Evolutionary conservation across 2,329 filamentous ascomycete genomes (phyloP).

Genomic region (Neofusicoccum parvum): DNA sequence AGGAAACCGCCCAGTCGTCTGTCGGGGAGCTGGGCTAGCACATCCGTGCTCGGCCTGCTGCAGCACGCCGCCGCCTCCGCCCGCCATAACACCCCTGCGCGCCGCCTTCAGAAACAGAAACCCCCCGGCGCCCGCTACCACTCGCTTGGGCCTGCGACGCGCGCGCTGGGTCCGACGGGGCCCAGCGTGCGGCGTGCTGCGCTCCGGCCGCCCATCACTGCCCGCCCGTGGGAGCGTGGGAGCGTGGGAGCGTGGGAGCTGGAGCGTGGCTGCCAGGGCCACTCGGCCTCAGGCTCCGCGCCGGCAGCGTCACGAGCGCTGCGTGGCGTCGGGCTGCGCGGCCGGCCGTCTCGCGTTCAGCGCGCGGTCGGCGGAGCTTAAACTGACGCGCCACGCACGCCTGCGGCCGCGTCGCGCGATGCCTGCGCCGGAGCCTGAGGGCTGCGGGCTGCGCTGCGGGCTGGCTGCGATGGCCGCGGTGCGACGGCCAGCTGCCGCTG

Average conservation of each 20-base stretch:
- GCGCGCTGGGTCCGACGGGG: neutral
- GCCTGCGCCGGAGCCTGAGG: too few relatives aligned
- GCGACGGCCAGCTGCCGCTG: neutral
- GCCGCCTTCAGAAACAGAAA: constrained; percentile 4
- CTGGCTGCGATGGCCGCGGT: neutral
- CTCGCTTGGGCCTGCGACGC: neutral
- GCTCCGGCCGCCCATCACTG: neutral
- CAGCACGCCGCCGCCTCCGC: constrained; percentile 8
- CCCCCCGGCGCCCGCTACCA: constrained; percentile 2
- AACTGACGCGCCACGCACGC: neutral
- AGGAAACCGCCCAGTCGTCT: constrained; percentile 11
- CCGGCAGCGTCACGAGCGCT: neutral
- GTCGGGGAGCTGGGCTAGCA: constrained; percentile 14
- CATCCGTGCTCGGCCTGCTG: constrained; percentile 9
- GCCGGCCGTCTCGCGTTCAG: neutral
- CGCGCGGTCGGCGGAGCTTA: neutral
- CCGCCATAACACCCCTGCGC: neutral
- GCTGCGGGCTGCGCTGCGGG: neutral
- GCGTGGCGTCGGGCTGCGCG: neutral
- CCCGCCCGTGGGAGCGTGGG: neutral
- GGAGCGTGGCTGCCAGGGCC: constrained; percentile 16
- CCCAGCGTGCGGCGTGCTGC: neutral
- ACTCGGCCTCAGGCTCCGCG: neutral
- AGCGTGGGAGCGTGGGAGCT: neutral
- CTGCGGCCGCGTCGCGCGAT: too few relatives aligned